phyloP scores from a whole-genome alignment of 176 grass and related monocot species.

The Tuctoria greenei region DNA sequence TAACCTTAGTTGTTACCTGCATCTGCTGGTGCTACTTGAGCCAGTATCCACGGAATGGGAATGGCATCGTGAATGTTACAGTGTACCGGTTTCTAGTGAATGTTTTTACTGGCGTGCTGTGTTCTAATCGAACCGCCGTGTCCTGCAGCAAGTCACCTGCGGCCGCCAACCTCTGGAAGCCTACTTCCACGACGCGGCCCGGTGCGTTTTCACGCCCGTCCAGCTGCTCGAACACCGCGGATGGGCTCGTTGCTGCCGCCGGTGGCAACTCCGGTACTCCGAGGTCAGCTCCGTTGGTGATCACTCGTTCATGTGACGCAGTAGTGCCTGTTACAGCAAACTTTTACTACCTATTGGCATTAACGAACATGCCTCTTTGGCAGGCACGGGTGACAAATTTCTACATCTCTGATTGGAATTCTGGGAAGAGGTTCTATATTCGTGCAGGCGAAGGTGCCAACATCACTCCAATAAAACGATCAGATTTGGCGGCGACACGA shows the following conservation, averaged over 20 bases:
- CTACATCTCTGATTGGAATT: conserved; percentile 74
- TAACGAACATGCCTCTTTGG: neutral
- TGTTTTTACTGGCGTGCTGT: neutral
- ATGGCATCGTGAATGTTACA: neutral
- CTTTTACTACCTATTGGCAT: too few relatives aligned
- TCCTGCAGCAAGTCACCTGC: conserved; percentile 89
- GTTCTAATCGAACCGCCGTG: neutral
- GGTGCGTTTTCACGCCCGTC: conserved; percentile 74
- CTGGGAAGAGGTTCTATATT: conserved; percentile 74
- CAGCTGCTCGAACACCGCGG: conserved; percentile 50
- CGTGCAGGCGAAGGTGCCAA: conserved; percentile 58
- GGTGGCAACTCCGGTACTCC: conserved; percentile 58
- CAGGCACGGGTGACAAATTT: conserved; percentile 66
- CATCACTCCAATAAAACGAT: conserved; percentile 53
- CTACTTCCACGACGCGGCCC: conserved; percentile 56
- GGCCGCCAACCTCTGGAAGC: conserved; percentile 51
- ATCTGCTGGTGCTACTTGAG: too few relatives aligned
- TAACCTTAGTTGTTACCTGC: neutral
- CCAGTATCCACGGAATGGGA: too few relatives aligned
- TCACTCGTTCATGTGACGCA: too few relatives aligned
- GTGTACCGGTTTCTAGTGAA: neutral
- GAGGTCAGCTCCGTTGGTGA: conserved; percentile 30
- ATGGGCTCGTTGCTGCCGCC: conserved; percentile 47
- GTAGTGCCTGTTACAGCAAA: too few relatives aligned
- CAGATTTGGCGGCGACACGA: conserved; percentile 41